Conservation (phyloP, 2,329 filamentous ascomycete genomes). For the Fusarium robinianum region DNA sequence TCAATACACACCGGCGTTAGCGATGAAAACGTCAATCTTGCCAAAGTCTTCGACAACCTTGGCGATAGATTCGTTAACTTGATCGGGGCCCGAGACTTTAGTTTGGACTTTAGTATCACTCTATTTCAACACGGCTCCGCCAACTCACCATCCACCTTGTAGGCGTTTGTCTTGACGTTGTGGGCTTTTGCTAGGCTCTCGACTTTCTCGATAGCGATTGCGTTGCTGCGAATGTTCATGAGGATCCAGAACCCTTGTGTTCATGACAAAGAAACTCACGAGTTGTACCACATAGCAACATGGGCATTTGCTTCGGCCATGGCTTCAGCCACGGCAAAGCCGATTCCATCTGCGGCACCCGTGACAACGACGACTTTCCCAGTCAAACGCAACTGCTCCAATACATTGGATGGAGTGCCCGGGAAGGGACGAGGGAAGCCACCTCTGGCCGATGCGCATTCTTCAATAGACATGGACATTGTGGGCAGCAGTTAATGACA, state of each 20-base stretch:
- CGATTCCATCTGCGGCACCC: constrained; percentile 52
- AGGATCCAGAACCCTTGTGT: too few species aligned
- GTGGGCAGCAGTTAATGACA: too few species aligned
- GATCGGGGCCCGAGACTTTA: constrained; percentile 47
- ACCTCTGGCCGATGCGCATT: constrained; percentile 27
- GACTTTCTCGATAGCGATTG: constrained; percentile 43
- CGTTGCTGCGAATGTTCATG: constrained; percentile 32
- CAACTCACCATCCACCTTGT: constrained; percentile 48
- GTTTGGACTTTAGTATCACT: background rate
- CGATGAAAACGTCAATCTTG: constrained; percentile 34
- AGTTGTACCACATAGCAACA: constrained; percentile 44
- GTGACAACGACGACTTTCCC: constrained; percentile 50
- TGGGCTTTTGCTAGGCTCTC: constrained; percentile 41
- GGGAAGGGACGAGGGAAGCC: constrained; percentile 36
- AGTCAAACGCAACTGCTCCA: constrained; percentile 49
- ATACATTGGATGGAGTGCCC: constrained; percentile 42
- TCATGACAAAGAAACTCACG: constrained; percentile 24
- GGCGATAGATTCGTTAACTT: constrained; percentile 23
- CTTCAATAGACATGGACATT: constrained; percentile 38
- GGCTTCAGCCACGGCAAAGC: constrained; percentile 49
- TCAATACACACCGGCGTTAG: constrained; percentile 39
- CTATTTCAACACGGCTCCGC: background rate
- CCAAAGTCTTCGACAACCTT: constrained; percentile 32
- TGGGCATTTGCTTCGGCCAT: constrained; percentile 51
- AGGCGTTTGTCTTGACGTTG: constrained; percentile 45